Evolutionary conservation across 1,139 yeast species (phyloP).

Genomic region (Candida frijolesensis): DNA sequence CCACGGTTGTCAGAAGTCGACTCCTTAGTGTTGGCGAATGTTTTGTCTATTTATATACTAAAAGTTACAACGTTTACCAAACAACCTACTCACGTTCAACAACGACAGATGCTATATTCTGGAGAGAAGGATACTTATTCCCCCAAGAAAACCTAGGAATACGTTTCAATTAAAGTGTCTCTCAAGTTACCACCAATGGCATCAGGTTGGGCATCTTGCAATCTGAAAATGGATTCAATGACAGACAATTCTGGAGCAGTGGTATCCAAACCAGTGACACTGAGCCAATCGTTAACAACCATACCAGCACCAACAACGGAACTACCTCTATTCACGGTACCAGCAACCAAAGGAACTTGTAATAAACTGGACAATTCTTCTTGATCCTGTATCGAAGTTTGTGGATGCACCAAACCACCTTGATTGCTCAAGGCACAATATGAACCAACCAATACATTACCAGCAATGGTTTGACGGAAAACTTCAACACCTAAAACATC

Average conservation of each 20-base stretch:
- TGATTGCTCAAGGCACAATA: conserved; percentile 94
- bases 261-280: conserved; percentile 95
- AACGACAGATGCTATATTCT: no score
- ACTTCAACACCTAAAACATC: conserved; percentile 99
- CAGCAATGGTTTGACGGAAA: conserved; percentile 98
- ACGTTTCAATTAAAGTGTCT: conserved; percentile 89
- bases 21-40: no score
- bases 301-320: conserved; percentile 98
- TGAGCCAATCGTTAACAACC: conserved; percentile 98
- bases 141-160: conserved; percentile 33
- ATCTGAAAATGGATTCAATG: conserved; percentile 91
- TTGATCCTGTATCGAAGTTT: conserved; percentile 95
- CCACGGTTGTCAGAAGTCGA: no score
- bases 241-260: conserved; percentile 98
- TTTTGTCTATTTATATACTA: no score
- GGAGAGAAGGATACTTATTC: no score
- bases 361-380: conserved; percentile 94
- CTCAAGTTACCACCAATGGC: conserved; percentile 81
- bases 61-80: no score
- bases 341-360: conserved; percentile 98
- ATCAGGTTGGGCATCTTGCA: conserved; percentile 87
- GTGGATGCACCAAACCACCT: conserved; percentile 98
- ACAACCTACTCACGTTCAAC: no score
- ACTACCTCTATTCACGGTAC: conserved; percentile 97
- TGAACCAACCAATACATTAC: conserved; percentile 95